Evolutionary conservation across 768 basidiomycete genomes (phyloP).

Genomic region (Leccinum olivaceopallidum): DNA sequence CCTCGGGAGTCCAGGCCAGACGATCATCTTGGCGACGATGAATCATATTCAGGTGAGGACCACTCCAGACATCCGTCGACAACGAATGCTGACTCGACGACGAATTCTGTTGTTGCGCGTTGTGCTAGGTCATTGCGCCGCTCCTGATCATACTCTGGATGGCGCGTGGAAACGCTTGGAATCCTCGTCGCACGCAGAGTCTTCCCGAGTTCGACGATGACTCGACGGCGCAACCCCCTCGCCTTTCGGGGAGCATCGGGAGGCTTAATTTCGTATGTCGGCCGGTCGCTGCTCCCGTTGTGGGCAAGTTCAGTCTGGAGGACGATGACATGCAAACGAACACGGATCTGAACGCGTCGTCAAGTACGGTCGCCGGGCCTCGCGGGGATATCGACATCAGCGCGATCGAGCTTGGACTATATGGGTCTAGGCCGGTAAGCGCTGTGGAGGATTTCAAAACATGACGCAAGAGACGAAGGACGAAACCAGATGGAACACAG

Average conservation of each 20-base stretch:
- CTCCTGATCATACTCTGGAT: constrained; percentile 29
- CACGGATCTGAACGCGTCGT: constrained; percentile 8
- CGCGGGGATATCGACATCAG: not conserved
- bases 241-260: not conserved
- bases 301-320: not conserved
- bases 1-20: constrained; percentile 17
- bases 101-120: too few species aligned
- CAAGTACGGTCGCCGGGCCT: constrained; percentile 13
- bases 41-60: constrained; percentile 24
- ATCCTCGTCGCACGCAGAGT: not conserved
- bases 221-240: not conserved
- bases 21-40: constrained; percentile 25
- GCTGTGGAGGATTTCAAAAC: constrained; percentile 4
- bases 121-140: constrained; percentile 24
- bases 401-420: constrained; percentile 16
- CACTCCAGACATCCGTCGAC: not conserved
- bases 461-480: not conserved
- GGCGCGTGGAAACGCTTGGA: constrained; percentile 25
- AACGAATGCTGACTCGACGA: not conserved
- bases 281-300: not conserved
- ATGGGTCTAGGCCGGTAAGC: constrained; percentile 5
- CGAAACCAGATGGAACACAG: not conserved
- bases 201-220: not conserved
- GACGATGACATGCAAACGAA: not conserved
- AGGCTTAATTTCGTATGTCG: constrained; percentile 14